These are phyloP conservation scores for Colletotrichum melonis DNA, from an alignment of 2,329 filamentous ascomycete genomes.

Conservation along the genomic window DNA sequence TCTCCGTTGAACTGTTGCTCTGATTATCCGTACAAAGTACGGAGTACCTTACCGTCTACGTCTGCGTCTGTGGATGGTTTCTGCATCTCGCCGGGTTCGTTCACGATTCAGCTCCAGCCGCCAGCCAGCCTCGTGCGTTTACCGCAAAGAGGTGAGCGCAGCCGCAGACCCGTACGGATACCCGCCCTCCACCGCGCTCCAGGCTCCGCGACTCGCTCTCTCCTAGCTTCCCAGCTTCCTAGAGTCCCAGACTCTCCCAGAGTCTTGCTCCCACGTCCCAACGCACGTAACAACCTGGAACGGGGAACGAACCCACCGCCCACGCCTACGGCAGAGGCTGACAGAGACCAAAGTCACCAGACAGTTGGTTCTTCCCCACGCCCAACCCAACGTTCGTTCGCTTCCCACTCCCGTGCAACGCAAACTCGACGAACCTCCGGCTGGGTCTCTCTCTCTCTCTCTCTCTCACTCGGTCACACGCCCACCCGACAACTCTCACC, in stretches of 20 bases:
- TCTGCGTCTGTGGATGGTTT: neutral
- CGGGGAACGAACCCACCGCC: neutral
- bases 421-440: slow-evolving; percentile 23
- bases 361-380: slow-evolving; percentile 21
- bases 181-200: neutral
- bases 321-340: neutral
- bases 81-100: neutral
- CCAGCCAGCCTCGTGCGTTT: slow-evolving; percentile 28
- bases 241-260: no score
- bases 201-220: no score
- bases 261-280: neutral
- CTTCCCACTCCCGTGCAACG: slow-evolving; percentile 27
- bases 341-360: neutral
- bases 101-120: slow-evolving; percentile 21
- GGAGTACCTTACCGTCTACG: no score
- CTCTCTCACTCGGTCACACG: neutral
- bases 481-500: neutral
- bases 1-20: no score
- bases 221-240: no score
- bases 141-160: neutral
- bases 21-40: no score
- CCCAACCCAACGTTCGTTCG: slow-evolving; percentile 19
- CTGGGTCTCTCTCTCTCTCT: neutral
- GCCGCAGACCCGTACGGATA: neutral
- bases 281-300: neutral